phyloP scores from a whole-genome alignment of 2,329 filamentous ascomycete species.

The Mycosphaerella sp. region DNA sequence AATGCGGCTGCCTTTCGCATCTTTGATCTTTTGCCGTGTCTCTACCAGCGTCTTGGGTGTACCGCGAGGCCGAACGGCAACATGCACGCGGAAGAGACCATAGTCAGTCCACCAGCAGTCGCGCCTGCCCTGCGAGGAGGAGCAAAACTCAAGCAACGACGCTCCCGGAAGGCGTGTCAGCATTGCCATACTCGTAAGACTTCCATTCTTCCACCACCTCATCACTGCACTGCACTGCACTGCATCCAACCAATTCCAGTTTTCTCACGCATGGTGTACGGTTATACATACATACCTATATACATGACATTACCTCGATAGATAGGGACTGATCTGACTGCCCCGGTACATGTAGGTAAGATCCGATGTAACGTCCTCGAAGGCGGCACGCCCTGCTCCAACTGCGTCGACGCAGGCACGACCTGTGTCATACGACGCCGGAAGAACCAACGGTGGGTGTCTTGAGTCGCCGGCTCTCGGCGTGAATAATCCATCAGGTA shows the following conservation, averaged over 20 bases:
- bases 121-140: conserved; percentile 8
- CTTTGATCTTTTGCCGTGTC: conserved; percentile 8
- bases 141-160: conserved; percentile 19
- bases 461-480: background rate
- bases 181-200: conserved; percentile 20
- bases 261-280: too few species aligned
- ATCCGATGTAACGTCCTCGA: conserved; percentile 22
- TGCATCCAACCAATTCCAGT: too few species aligned
- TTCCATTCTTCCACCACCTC: background rate
- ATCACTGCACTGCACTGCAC: background rate
- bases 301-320: too few species aligned
- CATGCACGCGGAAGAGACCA: conserved; percentile 10
- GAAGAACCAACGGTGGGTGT: conserved; percentile 20
- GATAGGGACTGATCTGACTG: background rate
- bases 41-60: background rate
- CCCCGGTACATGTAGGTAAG: conserved; percentile 1
- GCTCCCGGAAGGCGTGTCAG: conserved; percentile 19
- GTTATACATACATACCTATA: too few species aligned
- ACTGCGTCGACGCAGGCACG: conserved; percentile 21
- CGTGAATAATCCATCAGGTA: background rate
- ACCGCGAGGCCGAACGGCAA: background rate
- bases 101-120: background rate
- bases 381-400: conserved; percentile 19
- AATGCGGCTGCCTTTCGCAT: conserved; percentile 10
- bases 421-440: conserved; percentile 18